These are phyloP conservation scores for Cystofilobasidium bisporidii DNA, from an alignment of 768 basidiomycete genomes.

Conservation along the genomic window DNA sequence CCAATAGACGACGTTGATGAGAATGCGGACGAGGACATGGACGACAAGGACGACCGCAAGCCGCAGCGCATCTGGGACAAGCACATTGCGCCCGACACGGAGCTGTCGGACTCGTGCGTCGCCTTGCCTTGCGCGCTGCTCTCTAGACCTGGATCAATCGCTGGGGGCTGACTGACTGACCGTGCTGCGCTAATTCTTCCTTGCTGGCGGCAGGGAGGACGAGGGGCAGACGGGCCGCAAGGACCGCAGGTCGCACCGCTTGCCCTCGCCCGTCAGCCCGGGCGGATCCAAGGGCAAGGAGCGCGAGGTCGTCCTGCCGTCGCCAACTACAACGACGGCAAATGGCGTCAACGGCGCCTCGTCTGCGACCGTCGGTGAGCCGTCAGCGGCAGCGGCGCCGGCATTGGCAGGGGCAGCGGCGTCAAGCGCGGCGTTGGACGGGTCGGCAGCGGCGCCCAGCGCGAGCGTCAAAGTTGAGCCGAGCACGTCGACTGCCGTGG, in stretches of 20 bases:
- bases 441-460: no score
- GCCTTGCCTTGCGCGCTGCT: neutral
- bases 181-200: neutral
- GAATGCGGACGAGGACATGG: slow-evolving; percentile 71
- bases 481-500: no score
- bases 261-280: neutral
- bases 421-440: no score
- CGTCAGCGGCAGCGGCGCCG: no score
- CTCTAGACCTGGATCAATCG: no score
- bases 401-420: no score
- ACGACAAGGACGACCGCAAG: slow-evolving; percentile 64
- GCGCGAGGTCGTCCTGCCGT: neutral
- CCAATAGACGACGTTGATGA: slow-evolving; percentile 77
- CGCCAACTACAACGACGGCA: no score
- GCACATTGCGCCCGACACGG: slow-evolving; percentile 70
- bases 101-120: slow-evolving; percentile 70
- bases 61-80: slow-evolving; percentile 69
- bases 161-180: no score
- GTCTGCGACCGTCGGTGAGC: no score
- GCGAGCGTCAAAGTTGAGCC: no score
- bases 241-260: slow-evolving; percentile 32
- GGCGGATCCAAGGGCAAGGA: slow-evolving; percentile 6
- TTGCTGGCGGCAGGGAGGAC: slow-evolving; percentile 51
- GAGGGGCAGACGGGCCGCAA: slow-evolving; percentile 78
- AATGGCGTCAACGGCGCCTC: no score